These are phyloP conservation scores for Colletotrichum lini DNA, from an alignment of 2,329 filamentous ascomycete species.

Conservation along the genomic window DNA sequence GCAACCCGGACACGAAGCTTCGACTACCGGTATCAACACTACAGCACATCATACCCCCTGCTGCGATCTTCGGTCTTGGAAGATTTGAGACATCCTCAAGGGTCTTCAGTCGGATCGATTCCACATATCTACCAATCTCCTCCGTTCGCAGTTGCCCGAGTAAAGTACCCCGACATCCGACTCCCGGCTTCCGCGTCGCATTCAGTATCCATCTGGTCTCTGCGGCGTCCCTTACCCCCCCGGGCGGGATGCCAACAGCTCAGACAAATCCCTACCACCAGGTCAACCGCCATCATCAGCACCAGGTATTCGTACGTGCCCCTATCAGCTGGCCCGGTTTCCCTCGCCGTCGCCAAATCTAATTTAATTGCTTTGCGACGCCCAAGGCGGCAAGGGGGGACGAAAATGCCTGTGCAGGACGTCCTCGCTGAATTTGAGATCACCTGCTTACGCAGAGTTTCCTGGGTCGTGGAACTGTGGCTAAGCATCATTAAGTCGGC, in stretches of 20 bases:
- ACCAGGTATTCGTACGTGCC: not conserved
- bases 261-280: not conserved
- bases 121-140: not conserved
- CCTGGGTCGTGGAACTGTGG: conserved; percentile 12
- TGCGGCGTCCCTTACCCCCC: not conserved
- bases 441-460: conserved; percentile 10
- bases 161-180: conserved; percentile 24
- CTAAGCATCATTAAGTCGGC: not conserved
- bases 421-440: conserved; percentile 28
- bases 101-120: conserved; percentile 7
- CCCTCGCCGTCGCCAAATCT: conserved; percentile 1
- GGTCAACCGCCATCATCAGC: conserved; percentile 24
- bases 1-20: conserved; percentile 1
- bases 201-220: not conserved
- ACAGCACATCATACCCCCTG: not conserved
- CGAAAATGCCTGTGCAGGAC: conserved; percentile 8
- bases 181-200: conserved; percentile 28
- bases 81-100: not conserved
- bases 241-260: conserved; percentile 9
- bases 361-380: not conserved
- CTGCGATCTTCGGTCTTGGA: not conserved
- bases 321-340: not conserved
- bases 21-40: no score
- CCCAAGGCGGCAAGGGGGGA: not conserved
- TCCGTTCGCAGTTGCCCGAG: not conserved